A percentile compares a stretch with the other conserved stretches of the same genome.
phyloP scores from a whole-genome alignment of 306 rosid genomes.

The Leucaena leucocephala region DNA sequence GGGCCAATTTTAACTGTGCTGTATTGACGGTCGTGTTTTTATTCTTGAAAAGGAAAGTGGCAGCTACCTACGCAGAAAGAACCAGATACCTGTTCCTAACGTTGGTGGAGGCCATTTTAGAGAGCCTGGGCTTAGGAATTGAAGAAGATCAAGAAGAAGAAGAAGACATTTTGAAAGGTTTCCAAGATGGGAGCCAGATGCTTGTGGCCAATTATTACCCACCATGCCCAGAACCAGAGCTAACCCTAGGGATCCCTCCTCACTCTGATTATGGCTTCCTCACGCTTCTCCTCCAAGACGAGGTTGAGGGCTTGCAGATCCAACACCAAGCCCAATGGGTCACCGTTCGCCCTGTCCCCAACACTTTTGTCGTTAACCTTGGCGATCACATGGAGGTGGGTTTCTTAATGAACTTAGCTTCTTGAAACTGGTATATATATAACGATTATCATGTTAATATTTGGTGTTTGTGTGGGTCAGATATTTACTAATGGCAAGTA shows the following conservation, averaged over 20 bases:
- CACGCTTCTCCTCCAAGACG: conserved; percentile 80
- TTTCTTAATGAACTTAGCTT: neutral
- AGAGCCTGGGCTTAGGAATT: conserved; percentile 71
- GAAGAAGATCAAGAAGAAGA: conserved; percentile 4
- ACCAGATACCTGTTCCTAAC: conserved; percentile 57
- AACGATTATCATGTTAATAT: neutral
- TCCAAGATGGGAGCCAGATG: conserved; percentile 85
- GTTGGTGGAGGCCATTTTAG: conserved; percentile 65
- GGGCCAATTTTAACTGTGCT: neutral
- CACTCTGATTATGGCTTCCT: conserved; percentile 96
- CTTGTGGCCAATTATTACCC: conserved; percentile 86
- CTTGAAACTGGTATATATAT: neutral
- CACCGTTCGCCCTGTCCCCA: conserved; percentile 75
- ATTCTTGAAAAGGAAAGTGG: conserved; percentile 46
- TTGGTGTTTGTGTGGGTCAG: conserved; percentile 39
- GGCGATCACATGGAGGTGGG: conserved; percentile 95
- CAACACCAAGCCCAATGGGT: conserved; percentile 67
- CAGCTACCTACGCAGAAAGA: conserved; percentile 67
- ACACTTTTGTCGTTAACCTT: conserved; percentile 79
- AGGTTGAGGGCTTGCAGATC: conserved; percentile 82
- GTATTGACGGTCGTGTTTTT: neutral
- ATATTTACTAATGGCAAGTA: conserved; percentile 88
- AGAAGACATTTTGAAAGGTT: conserved; percentile 46
- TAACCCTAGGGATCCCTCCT: conserved; percentile 90
- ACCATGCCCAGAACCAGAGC: conserved; percentile 87